Evolutionary conservation across 495 filamentous ascomycete species (phyloP).

Genomic region (Mycothermus thermophilus): DNA sequence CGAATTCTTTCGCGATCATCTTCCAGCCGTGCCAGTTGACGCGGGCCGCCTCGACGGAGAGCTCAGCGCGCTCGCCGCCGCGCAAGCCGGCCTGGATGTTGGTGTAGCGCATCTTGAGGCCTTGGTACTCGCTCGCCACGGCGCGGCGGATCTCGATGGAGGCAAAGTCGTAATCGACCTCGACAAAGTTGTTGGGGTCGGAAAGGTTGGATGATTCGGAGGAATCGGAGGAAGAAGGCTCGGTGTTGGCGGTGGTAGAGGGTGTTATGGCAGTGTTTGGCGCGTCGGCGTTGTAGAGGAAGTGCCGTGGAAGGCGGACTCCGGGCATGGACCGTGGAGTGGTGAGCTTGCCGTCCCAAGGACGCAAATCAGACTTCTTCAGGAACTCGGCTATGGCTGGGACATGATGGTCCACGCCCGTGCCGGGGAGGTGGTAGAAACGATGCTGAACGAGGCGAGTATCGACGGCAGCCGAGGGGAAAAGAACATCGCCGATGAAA

Average conservation of each 20-base stretch:
- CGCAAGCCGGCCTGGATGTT: slow-evolving; percentile 30
- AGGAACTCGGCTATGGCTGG: slow-evolving; percentile 26
- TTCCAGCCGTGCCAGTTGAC: too few species aligned
- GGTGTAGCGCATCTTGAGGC: slow-evolving; percentile 29
- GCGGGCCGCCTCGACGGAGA: slow-evolving; percentile 26
- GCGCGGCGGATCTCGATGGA: slow-evolving; percentile 30
- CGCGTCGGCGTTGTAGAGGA: slow-evolving; percentile 6
- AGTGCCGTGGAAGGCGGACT: slow-evolving; percentile 23
- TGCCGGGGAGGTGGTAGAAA: slow-evolving; percentile 14
- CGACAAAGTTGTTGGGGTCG: slow-evolving; percentile 6
- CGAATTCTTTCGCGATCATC: not conserved
- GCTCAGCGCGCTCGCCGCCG: slow-evolving; percentile 27
- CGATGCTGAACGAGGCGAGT: slow-evolving; percentile 26
- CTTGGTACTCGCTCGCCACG: slow-evolving; percentile 21
- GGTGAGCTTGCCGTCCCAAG: slow-evolving; percentile 20
- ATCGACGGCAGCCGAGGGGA: slow-evolving; percentile 27
- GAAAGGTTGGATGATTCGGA: too few species aligned
- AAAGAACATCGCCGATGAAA: slow-evolving; percentile 15
- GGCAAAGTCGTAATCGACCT: slow-evolving; percentile 32
- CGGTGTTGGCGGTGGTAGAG: not conserved
- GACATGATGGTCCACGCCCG: slow-evolving; percentile 7
- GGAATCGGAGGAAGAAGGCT: too few species aligned
- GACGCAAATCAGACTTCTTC: slow-evolving; percentile 19
- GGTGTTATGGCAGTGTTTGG: not conserved
- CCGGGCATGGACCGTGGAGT: slow-evolving; percentile 22